Conservation (phyloP, 345 rosid species). For the Streptanthus diversifolius region DNA sequence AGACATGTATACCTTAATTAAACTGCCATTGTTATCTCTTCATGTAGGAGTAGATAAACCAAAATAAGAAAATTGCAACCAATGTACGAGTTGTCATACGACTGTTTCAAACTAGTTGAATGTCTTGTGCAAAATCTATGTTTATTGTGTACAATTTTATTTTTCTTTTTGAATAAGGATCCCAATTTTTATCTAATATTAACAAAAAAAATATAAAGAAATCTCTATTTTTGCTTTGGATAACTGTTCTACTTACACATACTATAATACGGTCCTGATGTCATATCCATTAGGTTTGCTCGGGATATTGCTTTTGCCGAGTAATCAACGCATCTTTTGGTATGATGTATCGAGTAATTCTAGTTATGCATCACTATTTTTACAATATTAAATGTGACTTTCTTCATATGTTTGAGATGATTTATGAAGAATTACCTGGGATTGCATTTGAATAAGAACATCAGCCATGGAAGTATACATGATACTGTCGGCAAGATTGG, state of each 20-base stretch:
- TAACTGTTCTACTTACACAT: background rate
- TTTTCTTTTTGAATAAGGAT: background rate
- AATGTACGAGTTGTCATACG: background rate
- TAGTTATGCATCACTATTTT: background rate
- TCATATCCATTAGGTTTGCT: background rate
- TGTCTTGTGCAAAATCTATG: background rate
- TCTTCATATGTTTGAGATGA: background rate
- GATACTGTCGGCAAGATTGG: conserved; percentile 38
- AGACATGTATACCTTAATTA: background rate
- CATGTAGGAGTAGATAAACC: background rate
- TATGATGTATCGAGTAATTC: background rate
- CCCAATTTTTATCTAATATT: background rate
- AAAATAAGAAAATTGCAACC: background rate
- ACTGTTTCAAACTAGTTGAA: background rate
- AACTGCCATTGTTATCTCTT: background rate
- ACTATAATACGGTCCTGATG: background rate
- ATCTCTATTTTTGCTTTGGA: background rate
- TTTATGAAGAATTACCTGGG: conserved; percentile 10
- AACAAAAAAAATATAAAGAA: background rate
- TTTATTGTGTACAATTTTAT: background rate
- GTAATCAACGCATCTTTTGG: background rate
- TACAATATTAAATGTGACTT: background rate
- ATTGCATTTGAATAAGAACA: conserved; percentile 46
- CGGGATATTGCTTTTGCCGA: background rate
- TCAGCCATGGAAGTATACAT: conserved; percentile 48